Conservation (phyloP, 225 moss, liverwort and hornwort genomes). For the Neckera pumila region DNA sequence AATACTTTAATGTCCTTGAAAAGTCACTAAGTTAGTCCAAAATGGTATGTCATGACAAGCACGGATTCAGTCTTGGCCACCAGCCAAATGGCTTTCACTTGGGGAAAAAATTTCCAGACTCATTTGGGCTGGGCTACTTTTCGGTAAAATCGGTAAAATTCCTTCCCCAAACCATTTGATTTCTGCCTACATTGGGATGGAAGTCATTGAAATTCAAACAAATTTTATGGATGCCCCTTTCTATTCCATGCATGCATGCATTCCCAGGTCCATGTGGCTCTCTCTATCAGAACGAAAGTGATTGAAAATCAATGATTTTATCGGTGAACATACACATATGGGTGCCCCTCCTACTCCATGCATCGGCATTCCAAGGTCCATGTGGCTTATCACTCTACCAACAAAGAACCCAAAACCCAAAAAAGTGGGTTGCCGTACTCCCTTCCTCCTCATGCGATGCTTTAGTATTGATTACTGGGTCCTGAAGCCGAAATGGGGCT, state of each 20-base stretch:
- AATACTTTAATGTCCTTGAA: neutral
- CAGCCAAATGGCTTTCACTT: neutral
- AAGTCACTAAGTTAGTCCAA: neutral
- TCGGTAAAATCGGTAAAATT: too few relatives aligned
- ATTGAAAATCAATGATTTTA: neutral
- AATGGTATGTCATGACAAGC: neutral
- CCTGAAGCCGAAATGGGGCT: accelerated
- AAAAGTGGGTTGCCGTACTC: neutral
- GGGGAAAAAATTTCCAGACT: neutral
- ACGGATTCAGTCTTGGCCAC: too few relatives aligned
- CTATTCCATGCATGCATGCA: too few relatives aligned
- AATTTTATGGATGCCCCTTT: neutral
- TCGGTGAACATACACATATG: accelerated
- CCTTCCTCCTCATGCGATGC: neutral
- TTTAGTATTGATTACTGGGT: neutral
- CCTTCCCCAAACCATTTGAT: too few relatives aligned
- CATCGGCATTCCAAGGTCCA: neutral
- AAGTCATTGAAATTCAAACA: neutral
- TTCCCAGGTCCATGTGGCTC: neutral
- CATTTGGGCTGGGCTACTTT: neutral
- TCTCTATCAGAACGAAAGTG: neutral
- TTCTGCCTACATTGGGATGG: neutral
- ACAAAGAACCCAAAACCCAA: accelerated
- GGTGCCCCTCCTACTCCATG: neutral
- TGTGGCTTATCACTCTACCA: neutral